Conservation (phyloP, 2,329 filamentous ascomycete species). For the Zymoseptoria ardabiliae region DNA sequence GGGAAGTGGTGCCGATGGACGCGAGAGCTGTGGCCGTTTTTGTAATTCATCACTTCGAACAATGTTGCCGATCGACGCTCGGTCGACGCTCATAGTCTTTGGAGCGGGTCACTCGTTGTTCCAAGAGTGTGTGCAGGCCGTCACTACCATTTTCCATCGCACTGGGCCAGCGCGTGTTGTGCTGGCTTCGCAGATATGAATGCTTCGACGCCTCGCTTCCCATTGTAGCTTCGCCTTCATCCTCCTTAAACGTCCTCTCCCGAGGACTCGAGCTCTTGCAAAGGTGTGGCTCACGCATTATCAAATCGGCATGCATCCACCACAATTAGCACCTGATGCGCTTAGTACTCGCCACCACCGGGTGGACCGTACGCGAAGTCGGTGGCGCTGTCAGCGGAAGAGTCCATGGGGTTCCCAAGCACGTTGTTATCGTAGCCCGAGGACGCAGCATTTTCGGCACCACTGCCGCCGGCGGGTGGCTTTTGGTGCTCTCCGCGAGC, state of each 20-base stretch:
- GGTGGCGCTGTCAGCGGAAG: slow-evolving; percentile 33
- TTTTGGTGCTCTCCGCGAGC: slow-evolving; percentile 61
- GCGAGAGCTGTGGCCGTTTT: neutral
- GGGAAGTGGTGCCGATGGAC: neutral
- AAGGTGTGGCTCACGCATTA: neutral
- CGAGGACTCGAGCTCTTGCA: neutral
- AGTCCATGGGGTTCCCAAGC: slow-evolving; percentile 38
- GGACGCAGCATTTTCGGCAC: slow-evolving; percentile 24
- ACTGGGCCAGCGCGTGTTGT: slow-evolving; percentile 4
- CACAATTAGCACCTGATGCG: neutral
- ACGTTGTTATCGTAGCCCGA: slow-evolving; percentile 31
- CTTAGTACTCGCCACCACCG: slow-evolving; percentile 3
- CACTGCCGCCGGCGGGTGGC: slow-evolving; percentile 33
- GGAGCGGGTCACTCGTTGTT: neutral
- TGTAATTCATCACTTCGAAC: neutral
- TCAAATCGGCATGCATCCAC: neutral
- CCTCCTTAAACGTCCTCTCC: neutral
- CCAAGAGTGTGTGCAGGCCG: neutral
- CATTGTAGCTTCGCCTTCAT: neutral
- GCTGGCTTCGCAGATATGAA: neutral
- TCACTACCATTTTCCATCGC: neutral
- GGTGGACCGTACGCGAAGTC: slow-evolving; percentile 29
- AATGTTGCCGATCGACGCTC: neutral
- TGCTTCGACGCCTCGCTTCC: neutral
- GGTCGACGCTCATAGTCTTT: neutral